Evolutionary conservation across 805 yeast genomes (phyloP).

Genomic region (Myxozyma mucilagina): DNA sequence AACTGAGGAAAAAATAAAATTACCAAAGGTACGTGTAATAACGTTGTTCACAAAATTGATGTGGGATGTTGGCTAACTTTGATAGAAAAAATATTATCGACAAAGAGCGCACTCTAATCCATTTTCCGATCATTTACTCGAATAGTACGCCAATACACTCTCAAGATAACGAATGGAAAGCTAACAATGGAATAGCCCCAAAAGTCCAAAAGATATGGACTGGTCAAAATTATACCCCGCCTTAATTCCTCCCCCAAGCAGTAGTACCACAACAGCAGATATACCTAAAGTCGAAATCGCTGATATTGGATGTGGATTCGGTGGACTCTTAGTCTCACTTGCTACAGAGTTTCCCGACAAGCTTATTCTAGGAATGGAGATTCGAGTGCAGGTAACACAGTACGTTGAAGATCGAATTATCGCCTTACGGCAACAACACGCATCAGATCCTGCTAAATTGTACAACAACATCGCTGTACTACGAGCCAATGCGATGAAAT

Average conservation of each 20-base stretch:
- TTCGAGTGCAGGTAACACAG: constrained; percentile 94
- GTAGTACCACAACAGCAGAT: constrained; percentile 29
- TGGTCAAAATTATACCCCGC: constrained; percentile 80
- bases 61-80: neutral
- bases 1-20: constrained; percentile 21
- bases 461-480: constrained; percentile 87
- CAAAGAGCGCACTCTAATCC: constrained; percentile 98
- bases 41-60: too few species aligned
- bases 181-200: constrained; percentile 49
- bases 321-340: constrained; percentile 80
- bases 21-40: constrained; percentile 18
- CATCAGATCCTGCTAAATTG: constrained; percentile 39
- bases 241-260: constrained; percentile 40
- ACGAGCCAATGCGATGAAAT: constrained; percentile 97
- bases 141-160: constrained; percentile 49
- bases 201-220: constrained; percentile 77
- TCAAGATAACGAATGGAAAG: neutral
- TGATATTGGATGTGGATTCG: constrained; percentile 97
- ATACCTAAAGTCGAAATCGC: constrained; percentile 72
- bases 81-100: constrained; percentile 72
- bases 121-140: constrained; percentile 89
- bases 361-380: constrained; percentile 79
- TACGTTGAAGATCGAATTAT: constrained; percentile 94
- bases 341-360: constrained; percentile 74
- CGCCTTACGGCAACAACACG: constrained; percentile 70